Evolutionary conservation across 306 rosid species (phyloP), one percentile per base, ranked within the genome.

Genomic region (Dryas drummondii): DNA sequence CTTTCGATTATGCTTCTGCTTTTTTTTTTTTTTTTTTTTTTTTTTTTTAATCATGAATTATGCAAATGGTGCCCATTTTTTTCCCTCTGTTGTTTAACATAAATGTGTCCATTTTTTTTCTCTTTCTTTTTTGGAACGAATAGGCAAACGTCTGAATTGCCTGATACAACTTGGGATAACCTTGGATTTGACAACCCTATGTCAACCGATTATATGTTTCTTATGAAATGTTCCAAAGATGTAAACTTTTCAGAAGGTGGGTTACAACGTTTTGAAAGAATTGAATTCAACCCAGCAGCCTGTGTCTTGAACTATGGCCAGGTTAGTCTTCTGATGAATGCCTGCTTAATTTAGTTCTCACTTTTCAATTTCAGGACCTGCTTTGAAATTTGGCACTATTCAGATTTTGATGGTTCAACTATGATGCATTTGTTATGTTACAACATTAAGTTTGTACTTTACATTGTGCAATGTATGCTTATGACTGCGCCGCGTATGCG

Each of bases 291-390:
- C 50, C 76, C 76, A 14, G 59, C 76, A 19, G 70, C 76, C 22
- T 61, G 76, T 77, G 71, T 77, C 12, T 61, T 77, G 63, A 77
- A 77, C 81, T 77, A 77, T 51, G 76, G 70, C 5, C 71, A 77
- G 71, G 81, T 68, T 48, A 4, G 37, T 76, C n/a, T 13, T 45
- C 13, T 26, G n/a, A 22, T 10, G 13, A 51, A 2, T 7, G 74
- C 17, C 26, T 47, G 4, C 27, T 48, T 46, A 14, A 15, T 53
- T 64, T 27, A 51, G 72, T 27, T 9, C 40, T 42, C 12, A 14
- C 7, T n/a, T 51, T 40, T 63, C 15, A 4, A 53, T 74, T 64
- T 19, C 9, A 63, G 17, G 22, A 26, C 41, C 27, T 71, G 58
- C 45, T 60, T 11, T 32, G 11, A 9, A 5, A 61, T 61, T 37